Base-by-base conservation (phyloP, 140 eudicot genomes). In the Anethum foeniculum region DNA sequence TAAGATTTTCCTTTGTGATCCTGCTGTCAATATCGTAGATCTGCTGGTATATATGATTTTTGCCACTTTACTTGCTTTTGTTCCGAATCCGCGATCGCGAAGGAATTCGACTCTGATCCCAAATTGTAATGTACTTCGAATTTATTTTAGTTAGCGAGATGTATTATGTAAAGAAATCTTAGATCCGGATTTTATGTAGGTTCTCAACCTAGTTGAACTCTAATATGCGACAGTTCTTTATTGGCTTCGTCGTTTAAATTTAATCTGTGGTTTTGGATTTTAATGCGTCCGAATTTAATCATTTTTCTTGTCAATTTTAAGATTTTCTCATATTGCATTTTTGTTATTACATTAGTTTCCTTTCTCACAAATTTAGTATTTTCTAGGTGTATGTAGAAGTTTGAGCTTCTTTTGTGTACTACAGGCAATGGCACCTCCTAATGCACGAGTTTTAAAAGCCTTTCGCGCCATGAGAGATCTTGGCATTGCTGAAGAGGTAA, bases 391-490 rank as follows among this genome's bases (percentile, higher is more conserved):
- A 54, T 62, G 78, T 65, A n/a, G 16, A 28, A 44, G 23, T 25
- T 16, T 74, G 56, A 46, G 16, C n/a, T 44, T 74, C 58, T 25
- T 74, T 46, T 10, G 78, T 11, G 32, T 21, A 21, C 8, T 44
- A 74, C 18, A 8, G 48, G 56, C 65, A 39, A 85, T 88, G 94
- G 88, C 92, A 44, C 78, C 78, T 41, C 78, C 78, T 41, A 93
- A 90, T 88, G 88, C 90, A n/a, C 84, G 83, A 71, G 93, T 91
- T 80, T 82, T 79, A 9, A 85, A 82, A 77, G 98, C 98, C 81
- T 90, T 91, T 81, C 89, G 88, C 32, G 98, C 97, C 58, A 93
- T 93, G 98, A 82, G 79, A 81, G 88, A 72, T 76, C 23, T 93
- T 23, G 97, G 97, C 28, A 90, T 93, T 51, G 67, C 92, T 14